Evolutionary conservation across 2,329 filamentous ascomycete genomes (phyloP), one percentile per base, ranked within the genome.

Genomic region (Penicillium fuscoglaucum): DNA sequence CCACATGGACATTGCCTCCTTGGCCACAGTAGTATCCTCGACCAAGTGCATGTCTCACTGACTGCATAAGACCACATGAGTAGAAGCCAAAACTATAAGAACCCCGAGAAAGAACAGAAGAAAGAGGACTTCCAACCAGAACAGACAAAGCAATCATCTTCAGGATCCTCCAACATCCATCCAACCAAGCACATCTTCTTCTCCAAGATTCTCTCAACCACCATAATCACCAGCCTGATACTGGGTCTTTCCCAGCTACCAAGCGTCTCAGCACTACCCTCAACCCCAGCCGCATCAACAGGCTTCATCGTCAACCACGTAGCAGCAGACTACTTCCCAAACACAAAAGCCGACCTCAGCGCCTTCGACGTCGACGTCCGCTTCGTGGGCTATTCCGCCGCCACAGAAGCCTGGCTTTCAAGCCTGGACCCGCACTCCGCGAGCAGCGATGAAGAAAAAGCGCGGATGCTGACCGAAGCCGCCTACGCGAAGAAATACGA

Each of bases 291-390:
- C 8, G 13, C 37, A 0, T 13, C 19, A 6, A 26, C 39, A 3
- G 9, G 12, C 39, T 44, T 52, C 40, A 44, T 26, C n/a, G 13
- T 52, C 8, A 52, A 13, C 50, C 50, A 52, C 28, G n/a, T 26
- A 24, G 50, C 39, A 19, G 43, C 29, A 1, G 50, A 55, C 46
- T 57, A 57, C 26, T 57, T 57, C 47, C 53, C 46, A 0, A 4
- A 52, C 28, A 24, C 54, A 2, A 57, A 57, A 17, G 24, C 12
- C 31, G 40, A 57, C 17, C 54, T 52, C 1, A 52, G 31, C 40
- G 21, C 40, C 39, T 57, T 52, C 40, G 40, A 57, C 31, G 41
- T 57, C n/a, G 40, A 52, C 21, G 54, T 44, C 54, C 49, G 43
- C 40, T 57, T 24, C 21, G 40, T 43, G 8, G 28, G 28, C 31